Conservation (phyloP, 768 basidiomycete species). For the Arthromyces matolae region DNA sequence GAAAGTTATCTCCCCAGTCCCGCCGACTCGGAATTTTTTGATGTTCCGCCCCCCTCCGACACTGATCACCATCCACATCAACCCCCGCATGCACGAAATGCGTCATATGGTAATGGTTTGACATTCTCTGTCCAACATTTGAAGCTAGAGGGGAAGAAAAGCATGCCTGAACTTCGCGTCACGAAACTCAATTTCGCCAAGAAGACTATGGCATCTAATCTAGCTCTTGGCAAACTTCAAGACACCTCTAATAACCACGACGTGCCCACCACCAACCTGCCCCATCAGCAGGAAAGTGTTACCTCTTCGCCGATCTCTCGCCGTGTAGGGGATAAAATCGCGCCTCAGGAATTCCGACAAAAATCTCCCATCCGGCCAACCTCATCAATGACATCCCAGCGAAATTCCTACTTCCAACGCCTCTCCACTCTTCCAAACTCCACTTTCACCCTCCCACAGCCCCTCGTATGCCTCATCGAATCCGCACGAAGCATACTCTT, state of each 20-base stretch:
- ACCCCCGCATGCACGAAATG: slow-evolving; percentile 43
- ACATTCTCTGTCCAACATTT: slow-evolving; percentile 31
- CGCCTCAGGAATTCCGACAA: slow-evolving; percentile 23
- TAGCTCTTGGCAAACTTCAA: too few relatives aligned
- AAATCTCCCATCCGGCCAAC: slow-evolving; percentile 34
- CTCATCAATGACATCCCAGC: slow-evolving; percentile 70
- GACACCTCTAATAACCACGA: slow-evolving; percentile 23
- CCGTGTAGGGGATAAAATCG: slow-evolving; percentile 21
- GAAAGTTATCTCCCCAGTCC: slow-evolving; percentile 56
- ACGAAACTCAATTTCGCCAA: slow-evolving; percentile 37
- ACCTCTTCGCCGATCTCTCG: slow-evolving; percentile 30
- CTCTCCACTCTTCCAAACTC: slow-evolving; percentile 73
- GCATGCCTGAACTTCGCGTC: slow-evolving; percentile 77
- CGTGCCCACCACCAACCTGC: slow-evolving; percentile 35
- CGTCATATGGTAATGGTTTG: slow-evolving; percentile 47
- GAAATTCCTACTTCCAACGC: slow-evolving; percentile 93
- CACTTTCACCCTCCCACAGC: slow-evolving; percentile 63
- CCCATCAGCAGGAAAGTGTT: slow-evolving; percentile 47
- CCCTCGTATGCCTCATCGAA: slow-evolving; percentile 72
- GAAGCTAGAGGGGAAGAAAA: slow-evolving; percentile 64
- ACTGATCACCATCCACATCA: slow-evolving; percentile 27
- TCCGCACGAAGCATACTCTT: slow-evolving; percentile 92
- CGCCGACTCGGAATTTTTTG: slow-evolving; percentile 51
- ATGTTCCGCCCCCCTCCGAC: slow-evolving; percentile 26
- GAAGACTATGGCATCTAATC: slow-evolving; percentile 25